A percentile compares a stretch with the other conserved stretches of the same genome.
Conservation (phyloP, 2,329 filamentous ascomycete species). For the Talaromyces sp. region DNA sequence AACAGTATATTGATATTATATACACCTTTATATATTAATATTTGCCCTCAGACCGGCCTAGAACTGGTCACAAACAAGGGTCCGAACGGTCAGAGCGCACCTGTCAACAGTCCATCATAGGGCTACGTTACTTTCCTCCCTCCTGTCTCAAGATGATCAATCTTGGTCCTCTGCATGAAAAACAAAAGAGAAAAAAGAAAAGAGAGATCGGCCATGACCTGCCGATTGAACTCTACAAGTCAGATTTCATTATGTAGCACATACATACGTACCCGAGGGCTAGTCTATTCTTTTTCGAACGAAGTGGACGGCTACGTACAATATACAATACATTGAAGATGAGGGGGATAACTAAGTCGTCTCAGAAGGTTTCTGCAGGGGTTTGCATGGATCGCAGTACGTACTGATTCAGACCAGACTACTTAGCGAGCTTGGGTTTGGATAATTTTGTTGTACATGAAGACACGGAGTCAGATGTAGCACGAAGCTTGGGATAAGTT, state of each 20-base stretch:
- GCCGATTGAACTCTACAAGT: constrained; percentile 1
- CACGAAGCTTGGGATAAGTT: background rate
- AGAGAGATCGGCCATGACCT: background rate
- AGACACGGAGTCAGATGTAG: background rate
- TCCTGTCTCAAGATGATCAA: background rate
- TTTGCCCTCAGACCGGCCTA: background rate
- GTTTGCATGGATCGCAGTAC: background rate
- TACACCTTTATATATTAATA: background rate
- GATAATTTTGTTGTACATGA: background rate
- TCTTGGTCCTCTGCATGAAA: background rate
- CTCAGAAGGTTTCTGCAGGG: background rate
- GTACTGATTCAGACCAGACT: background rate
- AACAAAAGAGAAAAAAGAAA: background rate
- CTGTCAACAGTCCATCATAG: constrained; percentile 2
- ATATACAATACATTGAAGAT: background rate
- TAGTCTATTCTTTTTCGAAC: background rate
- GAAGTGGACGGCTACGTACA: too few relatives aligned
- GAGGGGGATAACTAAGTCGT: background rate
- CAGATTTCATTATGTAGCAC: background rate
- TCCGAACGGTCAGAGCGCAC: constrained; percentile 3
- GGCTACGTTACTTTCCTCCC: background rate
- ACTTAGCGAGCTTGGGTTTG: background rate
- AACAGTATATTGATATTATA: background rate
- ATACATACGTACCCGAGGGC: background rate
- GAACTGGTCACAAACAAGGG: constrained; percentile 1